A percentile compares a stretch with the other conserved stretches of the same genome.
Evolutionary conservation across 495 filamentous ascomycete species (phyloP).

Genomic region (Talaromyces proteolyticus): DNA sequence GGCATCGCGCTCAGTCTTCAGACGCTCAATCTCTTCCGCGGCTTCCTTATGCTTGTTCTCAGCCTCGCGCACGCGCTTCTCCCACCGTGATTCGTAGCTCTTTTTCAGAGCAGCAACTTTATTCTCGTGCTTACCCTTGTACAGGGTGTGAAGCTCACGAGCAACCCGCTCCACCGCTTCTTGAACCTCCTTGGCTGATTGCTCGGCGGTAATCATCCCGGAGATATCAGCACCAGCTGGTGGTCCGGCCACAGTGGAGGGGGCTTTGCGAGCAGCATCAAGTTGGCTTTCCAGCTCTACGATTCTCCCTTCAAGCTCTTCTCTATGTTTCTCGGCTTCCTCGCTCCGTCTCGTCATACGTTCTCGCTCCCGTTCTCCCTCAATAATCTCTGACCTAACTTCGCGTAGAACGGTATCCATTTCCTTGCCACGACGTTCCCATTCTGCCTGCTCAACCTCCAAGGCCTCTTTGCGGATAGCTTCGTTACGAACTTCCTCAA

Average conservation of each 20-base stretch:
- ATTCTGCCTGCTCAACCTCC: slow-evolving; percentile 70
- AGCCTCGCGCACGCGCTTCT: slow-evolving; percentile 73
- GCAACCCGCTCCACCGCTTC: slow-evolving; percentile 89
- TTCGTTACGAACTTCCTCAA: slow-evolving; percentile 75
- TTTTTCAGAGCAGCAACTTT: slow-evolving; percentile 95
- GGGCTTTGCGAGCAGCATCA: slow-evolving; percentile 54
- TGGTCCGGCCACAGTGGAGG: slow-evolving; percentile 7
- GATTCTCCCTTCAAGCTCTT: slow-evolving; percentile 48
- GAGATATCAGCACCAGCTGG: slow-evolving; percentile 8
- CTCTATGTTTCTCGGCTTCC: slow-evolving; percentile 67
- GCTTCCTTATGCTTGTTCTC: slow-evolving; percentile 64
- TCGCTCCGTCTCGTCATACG: slow-evolving; percentile 61
- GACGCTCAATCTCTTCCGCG: slow-evolving; percentile 64
- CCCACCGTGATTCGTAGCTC: slow-evolving; percentile 84
- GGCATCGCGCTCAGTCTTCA: slow-evolving; percentile 57
- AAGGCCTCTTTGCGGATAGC: slow-evolving; percentile 59
- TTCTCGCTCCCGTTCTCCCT: slow-evolving; percentile 69
- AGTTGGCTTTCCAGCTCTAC: slow-evolving; percentile 69
- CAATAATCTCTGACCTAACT: slow-evolving; percentile 75
- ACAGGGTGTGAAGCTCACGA: slow-evolving; percentile 83
- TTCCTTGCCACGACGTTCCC: slow-evolving; percentile 77
- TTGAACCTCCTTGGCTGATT: slow-evolving; percentile 55
- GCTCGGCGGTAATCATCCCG: slow-evolving; percentile 20
- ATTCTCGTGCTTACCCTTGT: slow-evolving; percentile 93
- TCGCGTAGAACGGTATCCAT: slow-evolving; percentile 75